phyloP scores from a whole-genome alignment of 257 asterid species.

The Cordia subcordata region DNA sequence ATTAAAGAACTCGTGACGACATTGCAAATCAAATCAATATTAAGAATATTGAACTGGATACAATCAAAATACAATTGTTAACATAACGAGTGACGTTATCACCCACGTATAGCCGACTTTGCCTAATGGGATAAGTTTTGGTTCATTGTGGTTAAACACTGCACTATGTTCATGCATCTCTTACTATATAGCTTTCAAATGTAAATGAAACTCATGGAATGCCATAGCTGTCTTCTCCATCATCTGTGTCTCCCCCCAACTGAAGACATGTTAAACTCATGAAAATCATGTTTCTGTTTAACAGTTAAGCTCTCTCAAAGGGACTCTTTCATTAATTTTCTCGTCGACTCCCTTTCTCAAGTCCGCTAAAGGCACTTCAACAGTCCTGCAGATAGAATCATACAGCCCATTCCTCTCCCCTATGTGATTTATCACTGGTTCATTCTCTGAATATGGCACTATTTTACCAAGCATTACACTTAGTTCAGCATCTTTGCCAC shows the following conservation, averaged over 20 bases:
- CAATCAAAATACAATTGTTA: background rate
- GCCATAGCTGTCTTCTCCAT: background rate
- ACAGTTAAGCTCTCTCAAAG: slow-evolving; percentile 31
- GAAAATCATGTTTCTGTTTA: background rate
- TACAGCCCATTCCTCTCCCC: too few relatives aligned
- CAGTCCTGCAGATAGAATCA: too few relatives aligned
- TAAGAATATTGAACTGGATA: background rate
- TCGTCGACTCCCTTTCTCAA: slow-evolving; percentile 26
- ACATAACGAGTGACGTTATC: too few relatives aligned
- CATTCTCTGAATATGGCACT: slow-evolving; percentile 21
- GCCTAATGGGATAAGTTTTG: too few relatives aligned
- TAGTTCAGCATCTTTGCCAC: slow-evolving; percentile 31
- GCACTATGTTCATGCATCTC: background rate
- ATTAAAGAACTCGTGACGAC: background rate
- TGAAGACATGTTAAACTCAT: background rate
- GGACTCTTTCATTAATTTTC: slow-evolving; percentile 23
- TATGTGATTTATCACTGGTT: slow-evolving; percentile 3
- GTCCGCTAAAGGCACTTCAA: slow-evolving; percentile 5
- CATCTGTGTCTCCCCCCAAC: background rate
- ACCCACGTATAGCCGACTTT: too few relatives aligned
- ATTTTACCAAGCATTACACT: slow-evolving; percentile 24
- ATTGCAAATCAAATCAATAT: background rate
- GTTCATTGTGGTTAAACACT: too few relatives aligned
- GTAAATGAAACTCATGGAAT: slow-evolving; percentile 1
- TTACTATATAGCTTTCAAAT: background rate